phyloP scores from a whole-genome alignment of 1,284 basidiomycete genomes.

The Rhodotorula sp. region DNA sequence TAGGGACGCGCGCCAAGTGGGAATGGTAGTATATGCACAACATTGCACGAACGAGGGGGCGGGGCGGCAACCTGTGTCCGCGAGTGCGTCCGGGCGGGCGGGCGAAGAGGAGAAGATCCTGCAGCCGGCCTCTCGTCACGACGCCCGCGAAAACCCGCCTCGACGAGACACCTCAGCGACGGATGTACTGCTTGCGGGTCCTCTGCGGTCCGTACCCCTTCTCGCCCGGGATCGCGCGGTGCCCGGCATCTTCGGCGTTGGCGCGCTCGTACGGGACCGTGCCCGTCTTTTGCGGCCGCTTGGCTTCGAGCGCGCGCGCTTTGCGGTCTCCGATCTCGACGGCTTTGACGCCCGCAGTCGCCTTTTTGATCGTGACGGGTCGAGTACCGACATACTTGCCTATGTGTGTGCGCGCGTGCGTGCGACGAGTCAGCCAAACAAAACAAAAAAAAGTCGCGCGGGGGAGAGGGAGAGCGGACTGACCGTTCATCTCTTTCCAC shows the following conservation, averaged over 20 bases:
- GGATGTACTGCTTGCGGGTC: conserved; percentile 32
- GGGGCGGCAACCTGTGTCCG: no score
- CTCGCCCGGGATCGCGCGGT: conserved; percentile 27
- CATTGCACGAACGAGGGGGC: not conserved
- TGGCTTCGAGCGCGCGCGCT: conserved; percentile 56
- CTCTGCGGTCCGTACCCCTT: conserved; percentile 34
- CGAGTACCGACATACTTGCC: conserved; percentile 97
- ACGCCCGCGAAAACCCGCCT: no score
- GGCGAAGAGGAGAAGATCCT: not conserved
- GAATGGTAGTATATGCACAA: not conserved
- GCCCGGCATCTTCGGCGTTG: conserved; percentile 29
- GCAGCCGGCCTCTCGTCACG: not conserved
- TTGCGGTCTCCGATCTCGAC: conserved; percentile 92
- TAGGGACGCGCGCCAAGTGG: not conserved
- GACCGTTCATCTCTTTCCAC: conserved; percentile 99
- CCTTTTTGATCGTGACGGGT: conserved; percentile 86
- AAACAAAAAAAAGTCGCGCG: not conserved
- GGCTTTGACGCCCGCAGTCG: conserved; percentile 74
- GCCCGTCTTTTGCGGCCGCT: conserved; percentile 41
- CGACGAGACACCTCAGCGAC: conserved; percentile 9
- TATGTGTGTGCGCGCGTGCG: conserved; percentile 46
- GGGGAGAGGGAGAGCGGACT: conserved; percentile 42
- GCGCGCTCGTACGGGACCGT: conserved; percentile 38
- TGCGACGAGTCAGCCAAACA: not conserved
- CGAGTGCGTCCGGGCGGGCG: not conserved